Evolutionary conservation across 2,329 filamentous ascomycete species (phyloP).

Genomic region (Coniochaeta ligniaria): DNA sequence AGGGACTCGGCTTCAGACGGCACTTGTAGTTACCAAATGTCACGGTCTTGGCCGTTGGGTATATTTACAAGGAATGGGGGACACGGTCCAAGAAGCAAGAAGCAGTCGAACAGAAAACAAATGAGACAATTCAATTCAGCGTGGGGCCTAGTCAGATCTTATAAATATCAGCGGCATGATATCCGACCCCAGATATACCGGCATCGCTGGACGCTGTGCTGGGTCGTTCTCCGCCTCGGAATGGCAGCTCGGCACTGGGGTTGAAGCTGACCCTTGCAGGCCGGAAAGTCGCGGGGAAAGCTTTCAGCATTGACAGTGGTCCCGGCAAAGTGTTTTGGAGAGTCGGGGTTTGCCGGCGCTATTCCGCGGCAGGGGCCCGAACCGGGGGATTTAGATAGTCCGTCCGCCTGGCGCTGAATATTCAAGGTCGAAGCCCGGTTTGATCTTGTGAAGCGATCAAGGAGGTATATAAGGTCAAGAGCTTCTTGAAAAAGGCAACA

Average conservation of each 20-base stretch:
- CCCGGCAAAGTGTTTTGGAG: slow-evolving; percentile 1
- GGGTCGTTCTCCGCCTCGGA: neutral
- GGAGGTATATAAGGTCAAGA: too few species aligned
- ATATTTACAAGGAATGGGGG: neutral
- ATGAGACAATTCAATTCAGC: neutral
- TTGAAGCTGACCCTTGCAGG: neutral
- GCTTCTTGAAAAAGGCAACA: too few species aligned
- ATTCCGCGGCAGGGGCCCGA: neutral
- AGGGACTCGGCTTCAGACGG: slow-evolving; percentile 1
- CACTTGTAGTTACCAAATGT: neutral
- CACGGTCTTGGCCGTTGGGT: neutral
- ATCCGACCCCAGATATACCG: neutral
- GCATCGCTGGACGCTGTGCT: neutral
- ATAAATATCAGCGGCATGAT: neutral
- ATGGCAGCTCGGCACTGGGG: neutral
- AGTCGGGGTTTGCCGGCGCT: neutral
- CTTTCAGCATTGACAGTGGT: neutral
- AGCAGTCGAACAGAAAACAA: neutral
- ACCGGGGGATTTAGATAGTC: neutral
- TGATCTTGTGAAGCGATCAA: too few species aligned
- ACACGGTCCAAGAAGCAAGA: neutral
- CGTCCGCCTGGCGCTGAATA: neutral
- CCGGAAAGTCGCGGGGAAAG: neutral
- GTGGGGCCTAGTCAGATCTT: neutral
- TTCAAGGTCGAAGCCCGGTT: too few species aligned